These are phyloP conservation scores for Lipomyces starkeyi DNA, from an alignment of 805 yeast species.

Conservation along the genomic window DNA sequence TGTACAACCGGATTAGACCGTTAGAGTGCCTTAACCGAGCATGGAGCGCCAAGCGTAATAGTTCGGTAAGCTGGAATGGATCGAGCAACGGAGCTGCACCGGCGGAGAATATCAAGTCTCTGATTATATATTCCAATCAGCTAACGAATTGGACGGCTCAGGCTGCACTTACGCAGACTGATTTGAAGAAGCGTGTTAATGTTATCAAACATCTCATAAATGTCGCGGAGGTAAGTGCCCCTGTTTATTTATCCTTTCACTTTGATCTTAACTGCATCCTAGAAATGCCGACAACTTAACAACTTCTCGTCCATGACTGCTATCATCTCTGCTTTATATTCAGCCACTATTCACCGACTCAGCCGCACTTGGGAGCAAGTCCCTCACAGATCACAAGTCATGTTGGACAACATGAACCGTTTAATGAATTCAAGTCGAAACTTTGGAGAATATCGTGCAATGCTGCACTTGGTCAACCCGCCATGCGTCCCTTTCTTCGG, in stretches of 20 bases:
- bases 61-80: slow-evolving; percentile 41
- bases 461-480: slow-evolving; percentile 69
- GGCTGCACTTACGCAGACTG: slow-evolving; percentile 69
- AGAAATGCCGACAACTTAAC: slow-evolving; percentile 67
- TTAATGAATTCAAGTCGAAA: slow-evolving; percentile 91
- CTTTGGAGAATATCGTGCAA: slow-evolving; percentile 83
- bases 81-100: slow-evolving; percentile 4
- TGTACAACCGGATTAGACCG: slow-evolving; percentile 69
- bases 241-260: not conserved
- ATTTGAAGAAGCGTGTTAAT: slow-evolving; percentile 69
- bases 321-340: slow-evolving; percentile 80
- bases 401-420: slow-evolving; percentile 71
- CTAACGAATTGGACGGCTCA: slow-evolving; percentile 83
- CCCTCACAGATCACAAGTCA: slow-evolving; percentile 55
- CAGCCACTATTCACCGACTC: slow-evolving; percentile 85
- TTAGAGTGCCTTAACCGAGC: slow-evolving; percentile 57
- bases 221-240: slow-evolving; percentile 65
- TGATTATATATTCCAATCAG: slow-evolving; percentile 75
- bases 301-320: slow-evolving; percentile 95
- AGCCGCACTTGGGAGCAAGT: slow-evolving; percentile 82
- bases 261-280: not conserved
- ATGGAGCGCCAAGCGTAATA: slow-evolving; percentile 26
- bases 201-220: slow-evolving; percentile 73
- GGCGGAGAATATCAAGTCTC: slow-evolving; percentile 51
- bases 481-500: slow-evolving; percentile 96